Percentiles rank a stretch among this genome's conserved stretches.
These are phyloP conservation scores for Coemansia sp. DNA, from an alignment of 192 early-diverging fungal genomes.

Conservation along the genomic window DNA sequence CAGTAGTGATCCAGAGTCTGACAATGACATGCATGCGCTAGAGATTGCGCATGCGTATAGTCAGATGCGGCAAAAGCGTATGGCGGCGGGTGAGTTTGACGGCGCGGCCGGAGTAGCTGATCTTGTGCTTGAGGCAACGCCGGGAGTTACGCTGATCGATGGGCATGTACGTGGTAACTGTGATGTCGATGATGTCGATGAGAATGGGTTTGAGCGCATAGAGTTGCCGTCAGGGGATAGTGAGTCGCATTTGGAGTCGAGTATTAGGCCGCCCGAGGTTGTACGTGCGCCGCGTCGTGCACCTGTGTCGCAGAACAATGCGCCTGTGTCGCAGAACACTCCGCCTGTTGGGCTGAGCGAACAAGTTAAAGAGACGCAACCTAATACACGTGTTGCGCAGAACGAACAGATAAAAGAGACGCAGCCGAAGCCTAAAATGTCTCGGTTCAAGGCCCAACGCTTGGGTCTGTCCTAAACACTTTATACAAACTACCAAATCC, in stretches of 20 bases:
- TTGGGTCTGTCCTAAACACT: conserved; percentile 20
- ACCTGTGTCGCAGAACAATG: neutral
- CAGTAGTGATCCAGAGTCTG: conserved; percentile 1
- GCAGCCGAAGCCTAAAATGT: conserved; percentile 39
- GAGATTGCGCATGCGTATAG: conserved; percentile 48
- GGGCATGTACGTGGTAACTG: neutral
- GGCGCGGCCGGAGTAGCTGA: conserved; percentile 36
- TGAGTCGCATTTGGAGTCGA: neutral
- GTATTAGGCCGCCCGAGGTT: conserved; percentile 21
- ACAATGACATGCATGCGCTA: conserved; percentile 41
- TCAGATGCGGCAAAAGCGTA: conserved; percentile 22
- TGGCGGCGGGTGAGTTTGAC: conserved; percentile 32
- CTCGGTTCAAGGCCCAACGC: conserved; percentile 51
- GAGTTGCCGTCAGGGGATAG: neutral
- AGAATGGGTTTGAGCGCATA: conserved; percentile 9
- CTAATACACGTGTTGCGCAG: too few species aligned
- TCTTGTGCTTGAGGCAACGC: conserved; percentile 11
- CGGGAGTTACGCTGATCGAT: conserved; percentile 26
- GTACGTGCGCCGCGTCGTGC: neutral
- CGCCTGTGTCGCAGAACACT: neutral
- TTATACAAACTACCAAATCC: too few species aligned
- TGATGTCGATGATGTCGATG: neutral
- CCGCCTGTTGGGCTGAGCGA: neutral
- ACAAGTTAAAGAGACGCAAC: too few species aligned
- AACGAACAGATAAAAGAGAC: neutral